Conservation (phyloP, 768 basidiomycete genomes). For the Rhodosporidiobolus sp. region DNA sequence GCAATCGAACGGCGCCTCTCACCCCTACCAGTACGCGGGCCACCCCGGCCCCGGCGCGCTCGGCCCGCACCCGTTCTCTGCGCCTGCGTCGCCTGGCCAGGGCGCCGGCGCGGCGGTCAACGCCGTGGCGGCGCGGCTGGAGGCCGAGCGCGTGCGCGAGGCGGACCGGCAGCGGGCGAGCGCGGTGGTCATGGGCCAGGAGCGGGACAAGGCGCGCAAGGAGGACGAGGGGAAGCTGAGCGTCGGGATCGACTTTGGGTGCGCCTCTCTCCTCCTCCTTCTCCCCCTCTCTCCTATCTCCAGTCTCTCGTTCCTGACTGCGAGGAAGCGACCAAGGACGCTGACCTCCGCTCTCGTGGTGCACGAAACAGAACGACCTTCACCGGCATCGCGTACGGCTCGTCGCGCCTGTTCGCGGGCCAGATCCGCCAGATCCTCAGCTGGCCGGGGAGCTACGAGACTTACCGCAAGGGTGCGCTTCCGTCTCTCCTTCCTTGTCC, state of each 20-base stretch:
- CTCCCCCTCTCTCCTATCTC: too few relatives aligned
- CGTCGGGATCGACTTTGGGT: slow-evolving; percentile 27
- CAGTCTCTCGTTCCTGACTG: not conserved
- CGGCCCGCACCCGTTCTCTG: not conserved
- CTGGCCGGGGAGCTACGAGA: slow-evolving; percentile 83
- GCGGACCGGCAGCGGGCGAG: not conserved
- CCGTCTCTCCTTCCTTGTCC: not conserved
- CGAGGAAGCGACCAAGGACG: too few relatives aligned
- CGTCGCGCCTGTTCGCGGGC: slow-evolving; percentile 74
- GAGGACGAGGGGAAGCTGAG: slow-evolving; percentile 20
- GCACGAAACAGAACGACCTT: slow-evolving; percentile 45
- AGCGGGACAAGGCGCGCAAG: not conserved
- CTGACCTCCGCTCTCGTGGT: not conserved
- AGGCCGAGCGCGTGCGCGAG: not conserved
- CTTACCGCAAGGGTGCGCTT: slow-evolving; percentile 62
- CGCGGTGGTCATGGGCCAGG: not conserved
- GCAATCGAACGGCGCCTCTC: not conserved
- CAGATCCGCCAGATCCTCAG: slow-evolving; percentile 76
- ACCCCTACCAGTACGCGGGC: not conserved
- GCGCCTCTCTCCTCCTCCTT: not conserved
- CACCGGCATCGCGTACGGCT: slow-evolving; percentile 61
- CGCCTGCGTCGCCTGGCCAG: not conserved
- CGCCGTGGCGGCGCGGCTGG: not conserved
- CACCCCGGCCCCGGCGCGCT: not conserved
- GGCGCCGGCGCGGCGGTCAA: not conserved